Percentiles rank a stretch among this genome's conserved stretches.
Evolutionary conservation across 1,284 basidiomycete species (phyloP).

Genomic region (Papiliotrema fonsecae): DNA sequence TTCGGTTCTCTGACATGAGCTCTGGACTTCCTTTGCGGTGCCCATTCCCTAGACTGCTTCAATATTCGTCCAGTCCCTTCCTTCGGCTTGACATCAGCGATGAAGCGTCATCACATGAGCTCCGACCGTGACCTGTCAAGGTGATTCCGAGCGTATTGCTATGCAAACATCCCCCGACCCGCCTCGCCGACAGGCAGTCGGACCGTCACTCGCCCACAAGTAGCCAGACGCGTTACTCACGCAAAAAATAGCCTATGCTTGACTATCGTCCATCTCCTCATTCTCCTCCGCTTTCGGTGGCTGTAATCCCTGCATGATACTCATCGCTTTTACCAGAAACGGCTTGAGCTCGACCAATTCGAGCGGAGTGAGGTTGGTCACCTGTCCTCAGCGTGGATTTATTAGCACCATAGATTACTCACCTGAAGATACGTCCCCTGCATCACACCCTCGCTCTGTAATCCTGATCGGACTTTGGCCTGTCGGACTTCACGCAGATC

Average conservation of each 20-base stretch:
- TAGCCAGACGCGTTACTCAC: no score
- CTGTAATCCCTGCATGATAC: slow-evolving; percentile 53
- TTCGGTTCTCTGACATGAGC: no score
- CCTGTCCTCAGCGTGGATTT: slow-evolving; percentile 49
- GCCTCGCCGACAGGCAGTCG: no score
- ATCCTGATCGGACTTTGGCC: slow-evolving; percentile 81
- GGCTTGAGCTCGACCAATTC: slow-evolving; percentile 89
- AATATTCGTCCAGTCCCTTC: no score
- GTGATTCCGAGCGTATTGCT: no score
- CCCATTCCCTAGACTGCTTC: no score
- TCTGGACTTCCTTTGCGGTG: not conserved
- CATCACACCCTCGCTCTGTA: slow-evolving; percentile 62
- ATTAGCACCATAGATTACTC: slow-evolving; percentile 21
- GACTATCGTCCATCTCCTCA: slow-evolving; percentile 1
- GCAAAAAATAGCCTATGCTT: no score
- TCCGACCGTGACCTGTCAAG: no score
- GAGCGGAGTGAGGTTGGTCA: slow-evolving; percentile 80
- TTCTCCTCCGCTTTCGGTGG: slow-evolving; percentile 12
- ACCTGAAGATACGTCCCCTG: slow-evolving; percentile 62
- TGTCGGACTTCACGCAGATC: slow-evolving; percentile 92
- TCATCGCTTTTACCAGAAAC: slow-evolving; percentile 80
- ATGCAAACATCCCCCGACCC: no score
- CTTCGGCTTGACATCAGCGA: no score
- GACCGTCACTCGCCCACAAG: no score
- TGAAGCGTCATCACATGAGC: no score